Base-by-base conservation (phyloP, 75 land plant species). In the Pinus taeda region DNA sequence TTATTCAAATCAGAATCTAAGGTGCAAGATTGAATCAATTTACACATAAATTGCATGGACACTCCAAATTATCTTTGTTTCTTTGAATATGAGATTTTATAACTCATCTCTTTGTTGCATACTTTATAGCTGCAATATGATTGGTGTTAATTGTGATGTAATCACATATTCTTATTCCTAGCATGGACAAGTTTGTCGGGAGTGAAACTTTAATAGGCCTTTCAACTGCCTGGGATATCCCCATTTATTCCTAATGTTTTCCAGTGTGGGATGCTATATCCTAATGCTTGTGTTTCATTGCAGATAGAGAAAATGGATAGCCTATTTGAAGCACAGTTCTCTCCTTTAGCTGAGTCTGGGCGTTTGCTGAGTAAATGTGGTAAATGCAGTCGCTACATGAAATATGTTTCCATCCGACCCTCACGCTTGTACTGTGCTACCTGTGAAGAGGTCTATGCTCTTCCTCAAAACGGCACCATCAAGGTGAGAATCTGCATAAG, bases 271-370 rank as follows among this genome's bases (percentile, higher is more conserved):
- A 17, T 65, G 39, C 15, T 15, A 18, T 65, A 33, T 33, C 39
- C 42, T 69, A 69, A 69, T 42, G n/a, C n/a, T 69, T 69, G n/a
- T 53, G 20, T 69, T 36, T 9, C 11, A 49, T 49, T 33, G 42
- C 85, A 96, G 99, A 94, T 96, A 72, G 99, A 92, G 60, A 81
- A 83, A 60, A 96, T 96, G 99, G 98, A 96, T 89, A 84, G 88
- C 39, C 76, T 96, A 14, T 96, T 96, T 86, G 98, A 96, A 86
- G 99, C 99, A 62, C 99, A 96, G 69, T 96, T 96, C 76, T 96
- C 99, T 24, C 93, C 93, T 13, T 81, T 96, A 45, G 94, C 99
- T 26, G 98, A 92, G 57, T 90, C 99, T 13, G 99, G 99, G 15
- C 87, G 90, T 57, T 72, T 85, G n/a, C 79, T 96, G 11, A 92